Base-by-base conservation (phyloP, 2,329 filamentous ascomycete genomes). In the Chrysoporthe austroafricana region DNA sequence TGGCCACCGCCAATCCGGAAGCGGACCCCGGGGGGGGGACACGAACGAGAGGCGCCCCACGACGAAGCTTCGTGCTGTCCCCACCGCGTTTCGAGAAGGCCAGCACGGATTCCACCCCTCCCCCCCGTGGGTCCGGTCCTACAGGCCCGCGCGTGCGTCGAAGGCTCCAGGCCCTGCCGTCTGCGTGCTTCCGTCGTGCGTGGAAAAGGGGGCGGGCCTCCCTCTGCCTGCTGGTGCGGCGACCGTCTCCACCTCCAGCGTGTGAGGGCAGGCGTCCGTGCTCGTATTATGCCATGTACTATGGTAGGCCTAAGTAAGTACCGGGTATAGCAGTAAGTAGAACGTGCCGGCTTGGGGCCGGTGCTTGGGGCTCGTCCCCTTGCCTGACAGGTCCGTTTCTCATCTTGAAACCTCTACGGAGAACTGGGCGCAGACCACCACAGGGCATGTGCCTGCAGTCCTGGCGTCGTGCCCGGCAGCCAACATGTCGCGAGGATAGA, bases 161-260 rank as follows among this genome's bases (percentile, higher is more conserved):
- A 46, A 11, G 58, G 43, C 43, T 46, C 59, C 43, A 61, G 59
- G 9, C 21, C 26, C 36, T 18, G 13, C 32, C 36, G 4, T 6
- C 54, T 18, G 26, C 26, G 26, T 26, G 26, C 26, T 26, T 26
- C 26, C 26, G 42, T 52, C 6, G 36, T 39, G 5, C 9, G 36
- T 39, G 54, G 46, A 64, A 67, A 64, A 67, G 66, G 66, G 66
- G 66, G 66, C 66, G 66, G 66, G 66, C 62, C 56, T 52, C 48
- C 34, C 46, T 32, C 42, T 65, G 39, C 59, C 26, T 5, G 42
- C 54, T 44, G 57, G 54, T 67, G 46, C 59, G 66, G 57, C 62
- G 44, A 52, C 26, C 14, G 50, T 26, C 54, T 36, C 54, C 54
- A 36, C 21, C 54, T 26, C 26, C 14, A 26, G 26, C 32, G 7